Evolutionary conservation across 345 rosid genomes (phyloP), one percentile per base, ranked within the genome.

Genomic region (Nephelium lappaceum): DNA sequence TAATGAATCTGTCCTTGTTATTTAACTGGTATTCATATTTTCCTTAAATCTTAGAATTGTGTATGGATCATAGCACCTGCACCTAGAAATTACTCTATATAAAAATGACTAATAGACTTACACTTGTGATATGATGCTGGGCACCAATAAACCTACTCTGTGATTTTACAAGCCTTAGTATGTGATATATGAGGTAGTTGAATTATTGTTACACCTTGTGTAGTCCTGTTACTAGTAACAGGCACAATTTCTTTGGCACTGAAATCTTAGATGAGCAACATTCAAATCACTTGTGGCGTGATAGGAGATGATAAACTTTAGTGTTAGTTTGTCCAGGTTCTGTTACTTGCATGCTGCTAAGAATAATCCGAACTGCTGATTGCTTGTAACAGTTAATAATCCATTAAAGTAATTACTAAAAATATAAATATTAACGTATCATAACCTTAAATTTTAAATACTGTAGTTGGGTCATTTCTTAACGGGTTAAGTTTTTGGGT

Each of bases 51-150:
- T 16, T 63, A 31, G 41, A 43, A 27, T 25, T 11, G 36, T 27
- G 3, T 15, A 65, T 11, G 27, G 31, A 61, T 69, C 53, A 42
- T 42, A 43, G 25, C 6, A 55, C 53, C 23, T 12, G 74, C 53
- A 60, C 58, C 10, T 74, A 43, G 77, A 74, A 74, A 43, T 62
- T 41, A 25, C 18, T 62, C 41, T 43, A 41, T 25, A 42, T 39
- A 23, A 14, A 61, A 53, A 11, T n/a, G 21, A 61, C 16, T 16
- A 41, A 23, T 5, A 14, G 14, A 27, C 65, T 36, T 11, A 27
- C 57, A 72, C 10, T 55, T 25, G 25, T 72, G 49, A 57, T 38
- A 45, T 14, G 14, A 53, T 36, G 11, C 11, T 49, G 1, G 38
- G 15, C 49, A 15, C 27, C 47, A 24, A 36, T 31, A 21, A 47